Percentiles rank a stretch among this genome's conserved stretches.
phyloP scores from a whole-genome alignment of 2,329 filamentous ascomycete genomes.

The Phaeophleospora eucalypticola region DNA sequence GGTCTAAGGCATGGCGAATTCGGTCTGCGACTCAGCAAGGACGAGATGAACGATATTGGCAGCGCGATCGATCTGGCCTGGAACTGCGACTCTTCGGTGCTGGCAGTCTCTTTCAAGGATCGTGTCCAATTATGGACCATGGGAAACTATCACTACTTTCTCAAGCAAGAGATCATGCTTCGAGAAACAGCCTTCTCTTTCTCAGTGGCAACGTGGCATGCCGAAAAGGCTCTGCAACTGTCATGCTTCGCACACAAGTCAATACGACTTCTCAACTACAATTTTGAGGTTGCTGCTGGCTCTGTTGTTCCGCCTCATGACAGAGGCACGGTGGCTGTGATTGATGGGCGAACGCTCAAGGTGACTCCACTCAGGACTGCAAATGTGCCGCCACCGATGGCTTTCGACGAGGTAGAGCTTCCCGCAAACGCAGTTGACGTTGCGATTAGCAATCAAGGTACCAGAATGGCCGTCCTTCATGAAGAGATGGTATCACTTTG shows the following conservation, averaged over 20 bases:
- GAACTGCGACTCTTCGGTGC: conserved; percentile 88
- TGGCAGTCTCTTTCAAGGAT: conserved; percentile 73
- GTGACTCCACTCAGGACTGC: conserved; percentile 79
- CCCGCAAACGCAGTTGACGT: conserved; percentile 67
- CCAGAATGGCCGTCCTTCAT: conserved; percentile 68
- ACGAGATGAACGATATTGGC: conserved; percentile 53
- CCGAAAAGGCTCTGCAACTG: conserved; percentile 73
- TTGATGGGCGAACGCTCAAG: conserved; percentile 78
- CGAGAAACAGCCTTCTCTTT: conserved; percentile 6
- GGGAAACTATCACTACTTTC: conserved; percentile 96
- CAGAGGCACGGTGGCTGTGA: conserved; percentile 59
- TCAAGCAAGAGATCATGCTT: conserved; percentile 76
- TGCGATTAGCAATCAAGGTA: conserved; percentile 63
- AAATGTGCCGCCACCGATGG: conserved; percentile 91
- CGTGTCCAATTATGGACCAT: conserved; percentile 92
- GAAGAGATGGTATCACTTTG: conserved; percentile 64
- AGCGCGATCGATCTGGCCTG: conserved; percentile 67
- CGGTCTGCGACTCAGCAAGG: conserved; percentile 63
- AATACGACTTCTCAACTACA: conserved; percentile 53
- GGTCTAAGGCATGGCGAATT: conserved; percentile 97
- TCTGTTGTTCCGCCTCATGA: conserved; percentile 61
- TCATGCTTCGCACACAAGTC: conserved; percentile 31
- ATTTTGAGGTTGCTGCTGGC: conserved; percentile 64
- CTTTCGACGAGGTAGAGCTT: conserved; percentile 66
- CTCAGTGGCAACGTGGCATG: conserved; percentile 62